Evolutionary conservation across 2,329 filamentous ascomycete species (phyloP).

Genomic region (Trichoderma simmonsii): DNA sequence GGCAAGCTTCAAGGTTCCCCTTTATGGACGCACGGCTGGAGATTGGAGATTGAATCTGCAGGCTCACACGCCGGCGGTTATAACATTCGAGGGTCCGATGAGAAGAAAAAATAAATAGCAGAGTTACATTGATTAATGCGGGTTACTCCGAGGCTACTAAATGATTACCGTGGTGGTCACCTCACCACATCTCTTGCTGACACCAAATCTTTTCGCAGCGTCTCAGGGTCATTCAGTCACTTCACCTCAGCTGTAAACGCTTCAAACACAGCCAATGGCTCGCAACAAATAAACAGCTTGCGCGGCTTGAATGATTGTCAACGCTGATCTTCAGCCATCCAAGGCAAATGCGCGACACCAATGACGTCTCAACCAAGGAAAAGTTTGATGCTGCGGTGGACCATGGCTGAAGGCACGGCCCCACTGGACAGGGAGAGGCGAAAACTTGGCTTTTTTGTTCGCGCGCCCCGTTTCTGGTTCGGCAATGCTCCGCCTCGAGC

Average conservation of each 20-base stretch:
- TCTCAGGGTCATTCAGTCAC: not conserved
- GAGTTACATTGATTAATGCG: not conserved
- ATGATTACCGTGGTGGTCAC: not conserved
- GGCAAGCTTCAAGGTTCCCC: not conserved
- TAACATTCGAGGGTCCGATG: not conserved
- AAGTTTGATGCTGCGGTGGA: conserved; percentile 5
- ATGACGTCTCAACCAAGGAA: conserved; percentile 4
- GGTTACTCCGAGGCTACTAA: not conserved
- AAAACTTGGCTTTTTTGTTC: conserved; percentile 18
- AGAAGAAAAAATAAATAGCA: not conserved
- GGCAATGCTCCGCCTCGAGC: conserved; percentile 1
- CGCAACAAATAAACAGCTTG: not conserved
- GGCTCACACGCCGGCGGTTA: not conserved
- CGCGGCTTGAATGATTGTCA: not conserved
- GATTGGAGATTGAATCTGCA: not conserved
- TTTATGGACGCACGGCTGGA: not conserved
- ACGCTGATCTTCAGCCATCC: not conserved
- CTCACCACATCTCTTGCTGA: not conserved
- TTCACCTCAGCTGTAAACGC: not conserved
- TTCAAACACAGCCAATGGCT: not conserved
- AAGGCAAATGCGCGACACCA: conserved; percentile 5
- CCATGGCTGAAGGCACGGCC: not conserved
- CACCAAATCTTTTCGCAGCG: not conserved
- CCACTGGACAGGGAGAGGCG: not conserved
- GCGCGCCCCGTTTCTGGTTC: not conserved